Conservation (phyloP, 306 rosid genomes). For the Medicago arabica region DNA sequence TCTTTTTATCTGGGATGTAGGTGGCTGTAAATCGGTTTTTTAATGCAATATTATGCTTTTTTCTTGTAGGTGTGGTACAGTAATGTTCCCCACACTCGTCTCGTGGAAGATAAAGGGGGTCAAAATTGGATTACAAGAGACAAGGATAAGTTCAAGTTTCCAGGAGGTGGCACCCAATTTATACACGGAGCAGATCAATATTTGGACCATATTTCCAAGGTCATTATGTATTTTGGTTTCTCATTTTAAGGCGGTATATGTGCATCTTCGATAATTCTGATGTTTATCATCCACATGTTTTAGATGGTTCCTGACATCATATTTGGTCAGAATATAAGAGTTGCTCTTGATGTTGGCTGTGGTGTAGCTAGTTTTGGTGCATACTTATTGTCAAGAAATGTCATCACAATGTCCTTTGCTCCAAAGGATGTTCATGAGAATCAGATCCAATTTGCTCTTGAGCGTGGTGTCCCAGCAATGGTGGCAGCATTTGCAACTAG, state of each 20-base stretch:
- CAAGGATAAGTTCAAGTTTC: slow-evolving; percentile 78
- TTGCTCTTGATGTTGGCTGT: slow-evolving; percentile 88
- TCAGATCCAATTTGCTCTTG: slow-evolving; percentile 97
- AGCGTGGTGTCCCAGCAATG: slow-evolving; percentile 98
- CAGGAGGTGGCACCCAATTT: slow-evolving; percentile 95
- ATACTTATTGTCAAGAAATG: slow-evolving; percentile 76
- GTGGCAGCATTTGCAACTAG: slow-evolving; percentile 87
- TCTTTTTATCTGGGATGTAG: not conserved
- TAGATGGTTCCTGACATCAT: slow-evolving; percentile 83
- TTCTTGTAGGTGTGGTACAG: slow-evolving; percentile 80
- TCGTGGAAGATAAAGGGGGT: slow-evolving; percentile 94
- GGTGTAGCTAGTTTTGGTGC: slow-evolving; percentile 99
- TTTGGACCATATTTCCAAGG: slow-evolving; percentile 86
- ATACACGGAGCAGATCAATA: slow-evolving; percentile 90
- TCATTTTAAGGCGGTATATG: slow-evolving; percentile 8
- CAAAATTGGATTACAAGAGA: slow-evolving; percentile 81
- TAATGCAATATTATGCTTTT: slow-evolving; percentile 28
- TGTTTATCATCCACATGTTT: slow-evolving; percentile 43
- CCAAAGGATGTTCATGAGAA: slow-evolving; percentile 98
- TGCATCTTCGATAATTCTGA: slow-evolving; percentile 37
- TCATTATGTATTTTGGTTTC: slow-evolving; percentile 39
- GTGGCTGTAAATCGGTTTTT: slow-evolving; percentile 28
- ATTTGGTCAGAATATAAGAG: slow-evolving; percentile 78
- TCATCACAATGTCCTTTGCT: slow-evolving; percentile 85
- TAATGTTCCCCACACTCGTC: slow-evolving; percentile 89